phyloP scores from a whole-genome alignment of 306 rosid genomes.

The barrel medic (Medicago truncatula) region MtrunA17r5.0-ANR NC_053046.1:33938001-33938500 shows the following conservation, averaged over 20 bases:
- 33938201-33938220: slow-evolving; percentile 70
- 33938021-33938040: slow-evolving; percentile 45
- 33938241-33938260: slow-evolving; percentile 57
- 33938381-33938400: slow-evolving; percentile 58
- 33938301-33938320: slow-evolving; percentile 73
- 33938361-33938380: slow-evolving; percentile 35
- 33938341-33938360: slow-evolving; percentile 19
- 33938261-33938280: slow-evolving; percentile 48
- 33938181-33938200: not conserved
- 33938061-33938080: slow-evolving; percentile 42
- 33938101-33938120: slow-evolving; percentile 59
- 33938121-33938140: slow-evolving; percentile 22
- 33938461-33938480: not conserved
- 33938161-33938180: not conserved
- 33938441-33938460: slow-evolving; percentile 1
- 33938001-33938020: slow-evolving; percentile 29
- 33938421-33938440: slow-evolving; percentile 59
- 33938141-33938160: not conserved
- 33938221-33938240: slow-evolving; percentile 57
- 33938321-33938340: slow-evolving; percentile 54
- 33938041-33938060: slow-evolving; percentile 52
- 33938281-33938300: slow-evolving; percentile 57
- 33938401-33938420: slow-evolving; percentile 64
- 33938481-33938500: not conserved
- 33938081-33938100: slow-evolving; percentile 49